Base-by-base conservation (phyloP, 768 basidiomycete genomes). In the Hysterangium stoloniferum region DNA sequence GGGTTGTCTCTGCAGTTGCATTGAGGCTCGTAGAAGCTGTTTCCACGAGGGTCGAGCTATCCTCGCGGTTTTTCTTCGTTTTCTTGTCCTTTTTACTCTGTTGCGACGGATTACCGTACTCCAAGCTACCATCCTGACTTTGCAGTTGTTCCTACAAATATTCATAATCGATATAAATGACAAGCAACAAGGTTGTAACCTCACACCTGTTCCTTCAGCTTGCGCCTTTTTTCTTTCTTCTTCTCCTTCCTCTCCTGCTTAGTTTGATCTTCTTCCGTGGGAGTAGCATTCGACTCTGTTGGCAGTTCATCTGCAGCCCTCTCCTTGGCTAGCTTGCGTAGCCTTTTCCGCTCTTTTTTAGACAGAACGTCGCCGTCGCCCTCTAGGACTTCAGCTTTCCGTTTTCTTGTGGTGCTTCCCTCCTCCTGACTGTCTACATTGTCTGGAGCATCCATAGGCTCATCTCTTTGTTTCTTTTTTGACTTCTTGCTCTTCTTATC, bases 401-500 rank as follows among this genome's bases (percentile, higher is more conserved):
- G 52, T 15, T 54, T 51, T 11, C 55, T 36, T 22, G 38, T 24
- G 58, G 53, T 15, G 52, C 58, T 8, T 59, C 52, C 61, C 50
- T 36, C 25, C 42, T 6, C 20, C 34, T 37, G 20, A 24, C 20
- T 35, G 27, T 37, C 7, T n/a, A 55, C 54, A 27, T 57, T 35
- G 37, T 60, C 38, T 13, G 59, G n/a, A n/a, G n/a, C n/a, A n/a
- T n/a, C n/a, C n/a, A n/a, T n/a, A n/a, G n/a, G n/a, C 44, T 66
- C 68, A 58, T 62, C 67, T 35, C 64, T 67, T 58, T 72, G 73
- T 60, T 69, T 70, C 57, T 57, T 55, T 50, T 58, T 58, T 6
- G 42, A 37, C 33, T 56, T 55, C 46, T 69, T 66, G 54, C 62
- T 62, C 41, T 64, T 57, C 58, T 66, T 69, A 54, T 64, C 66